Base-by-base conservation (phyloP, 345 rosid genomes). In the Murraya paniculata region DNA sequence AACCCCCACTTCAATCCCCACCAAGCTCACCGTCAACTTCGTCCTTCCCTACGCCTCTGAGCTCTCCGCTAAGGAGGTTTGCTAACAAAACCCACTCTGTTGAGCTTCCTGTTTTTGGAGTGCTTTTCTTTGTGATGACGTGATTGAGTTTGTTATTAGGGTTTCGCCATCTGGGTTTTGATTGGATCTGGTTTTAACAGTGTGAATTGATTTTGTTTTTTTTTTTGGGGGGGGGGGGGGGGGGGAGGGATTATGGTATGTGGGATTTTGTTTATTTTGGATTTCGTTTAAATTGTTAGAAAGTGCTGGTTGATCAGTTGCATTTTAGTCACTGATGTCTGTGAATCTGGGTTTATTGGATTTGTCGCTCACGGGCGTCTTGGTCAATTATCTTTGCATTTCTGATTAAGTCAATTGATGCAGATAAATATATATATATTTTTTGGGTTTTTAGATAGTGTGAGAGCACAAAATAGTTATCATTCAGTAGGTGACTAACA, bases 11-110 rank as follows among this genome's bases (percentile, higher is more conserved):
- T 30, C 96, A 7, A 77, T 94, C 38, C 98, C 98, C 9, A 69
- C 96, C 60, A 94, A 92, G 86, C 87, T 92, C 85, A 90, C 97
- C 38, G 93, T 91, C 82, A 92, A 94, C 81, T 92, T 92, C 64
- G 97, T 94, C 61, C 98, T 94, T 68, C 98, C 91, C 68, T 88
- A 84, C 77, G 71, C 86, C 69, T 81, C 89, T 74, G 89, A 85
- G 88, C 91, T 91, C 76, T 56, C 85, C 73, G 74, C 65, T 7
- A 87, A 86, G 82, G 90, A 91, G 94, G 94, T 91, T 69, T n/a
- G 66, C 67, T 35, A 18, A 53, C 18, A 53, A 14, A 53, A 18
- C 22, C 57, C 21, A 53, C 57, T 53, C 57, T 6, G 57, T 53
- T 53, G 57, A 53, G 57, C 57, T 53, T 53, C 6, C 59, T n/a